A percentile compares a stretch with the other conserved stretches of the same genome.
Evolutionary conservation across 495 filamentous ascomycete genomes (phyloP).

Genomic region (Endocarpon pusillum): DNA sequence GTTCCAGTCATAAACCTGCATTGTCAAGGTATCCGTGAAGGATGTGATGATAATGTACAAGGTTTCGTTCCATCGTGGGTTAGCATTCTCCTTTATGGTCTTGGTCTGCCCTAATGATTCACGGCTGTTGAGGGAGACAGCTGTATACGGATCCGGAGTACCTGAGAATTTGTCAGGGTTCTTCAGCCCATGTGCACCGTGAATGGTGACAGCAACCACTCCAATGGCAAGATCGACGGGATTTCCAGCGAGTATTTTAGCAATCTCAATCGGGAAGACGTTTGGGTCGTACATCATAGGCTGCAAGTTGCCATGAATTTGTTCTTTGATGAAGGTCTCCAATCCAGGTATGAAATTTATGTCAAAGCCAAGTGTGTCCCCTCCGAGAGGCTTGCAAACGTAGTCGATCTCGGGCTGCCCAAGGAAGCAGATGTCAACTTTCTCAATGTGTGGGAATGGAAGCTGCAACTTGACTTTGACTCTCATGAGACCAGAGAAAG

Average conservation of each 20-base stretch:
- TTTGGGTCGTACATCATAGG: slow-evolving; percentile 98
- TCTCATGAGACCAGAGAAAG: slow-evolving; percentile 84
- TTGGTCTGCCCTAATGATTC: slow-evolving; percentile 74
- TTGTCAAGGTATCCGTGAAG: slow-evolving; percentile 66
- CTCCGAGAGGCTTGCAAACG: slow-evolving; percentile 91
- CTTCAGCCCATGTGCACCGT: slow-evolving; percentile 81
- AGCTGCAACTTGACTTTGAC: slow-evolving; percentile 96
- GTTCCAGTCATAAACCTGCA: slow-evolving; percentile 83
- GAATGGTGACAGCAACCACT: slow-evolving; percentile 77
- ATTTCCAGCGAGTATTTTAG: slow-evolving; percentile 94
- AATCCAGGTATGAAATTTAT: slow-evolving; percentile 97
- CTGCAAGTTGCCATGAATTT: slow-evolving; percentile 77
- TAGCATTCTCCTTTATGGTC: slow-evolving; percentile 63
- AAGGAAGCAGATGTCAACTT: slow-evolving; percentile 79
- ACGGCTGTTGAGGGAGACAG: slow-evolving; percentile 72
- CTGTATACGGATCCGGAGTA: slow-evolving; percentile 80
- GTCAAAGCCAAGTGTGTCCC: slow-evolving; percentile 89
- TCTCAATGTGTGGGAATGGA: slow-evolving; percentile 86
- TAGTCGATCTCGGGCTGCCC: slow-evolving; percentile 70
- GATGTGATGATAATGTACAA: slow-evolving; percentile 87
- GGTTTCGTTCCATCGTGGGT: slow-evolving; percentile 91
- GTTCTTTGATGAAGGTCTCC: slow-evolving; percentile 83
- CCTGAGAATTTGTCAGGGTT: slow-evolving; percentile 89
- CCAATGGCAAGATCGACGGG: slow-evolving; percentile 92
- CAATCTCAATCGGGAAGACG: slow-evolving; percentile 95